These are phyloP conservation scores for Mortierella sp. DNA, from an alignment of 371 early-diverging fungal genomes.

Conservation along the genomic window DNA sequence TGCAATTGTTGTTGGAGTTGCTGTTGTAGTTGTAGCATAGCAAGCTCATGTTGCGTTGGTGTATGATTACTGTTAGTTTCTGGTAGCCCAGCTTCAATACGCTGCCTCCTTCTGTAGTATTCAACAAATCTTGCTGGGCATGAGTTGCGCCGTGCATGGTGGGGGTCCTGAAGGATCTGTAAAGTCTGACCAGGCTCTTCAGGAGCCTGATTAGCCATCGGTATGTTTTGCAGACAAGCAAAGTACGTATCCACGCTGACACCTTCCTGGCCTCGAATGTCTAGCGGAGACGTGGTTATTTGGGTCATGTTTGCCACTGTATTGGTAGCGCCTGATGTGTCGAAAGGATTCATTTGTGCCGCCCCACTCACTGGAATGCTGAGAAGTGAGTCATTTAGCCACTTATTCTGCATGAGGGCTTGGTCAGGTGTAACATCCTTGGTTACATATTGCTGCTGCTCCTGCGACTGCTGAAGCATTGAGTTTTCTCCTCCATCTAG, in stretches of 20 bases:
- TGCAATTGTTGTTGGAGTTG: constrained; percentile 23
- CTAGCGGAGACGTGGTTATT: background rate
- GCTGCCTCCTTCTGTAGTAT: constrained; percentile 13
- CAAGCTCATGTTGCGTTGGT: background rate
- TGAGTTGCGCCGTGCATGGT: constrained; percentile 30
- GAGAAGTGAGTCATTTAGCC: background rate
- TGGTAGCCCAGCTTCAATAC: background rate
- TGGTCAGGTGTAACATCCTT: background rate
- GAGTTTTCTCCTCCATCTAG: background rate
- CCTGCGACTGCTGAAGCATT: background rate
- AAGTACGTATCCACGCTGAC: background rate
- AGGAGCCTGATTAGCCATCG: background rate
- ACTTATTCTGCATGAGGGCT: background rate
- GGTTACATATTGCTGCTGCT: background rate
- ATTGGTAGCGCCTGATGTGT: background rate
- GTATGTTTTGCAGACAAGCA: background rate
- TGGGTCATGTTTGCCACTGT: background rate
- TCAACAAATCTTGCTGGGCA: constrained; percentile 36
- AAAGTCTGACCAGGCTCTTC: background rate
- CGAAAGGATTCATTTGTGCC: background rate
- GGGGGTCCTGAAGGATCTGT: background rate
- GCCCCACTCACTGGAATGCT: background rate
- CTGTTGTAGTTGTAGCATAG: constrained; percentile 19
- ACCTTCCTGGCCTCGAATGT: background rate
- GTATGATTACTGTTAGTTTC: background rate